A percentile compares a stretch with the other conserved stretches of the same genome.
These are phyloP conservation scores for Closterium sp. DNA, from an alignment of 139 green algal species.

Conservation along the genomic window DNA sequence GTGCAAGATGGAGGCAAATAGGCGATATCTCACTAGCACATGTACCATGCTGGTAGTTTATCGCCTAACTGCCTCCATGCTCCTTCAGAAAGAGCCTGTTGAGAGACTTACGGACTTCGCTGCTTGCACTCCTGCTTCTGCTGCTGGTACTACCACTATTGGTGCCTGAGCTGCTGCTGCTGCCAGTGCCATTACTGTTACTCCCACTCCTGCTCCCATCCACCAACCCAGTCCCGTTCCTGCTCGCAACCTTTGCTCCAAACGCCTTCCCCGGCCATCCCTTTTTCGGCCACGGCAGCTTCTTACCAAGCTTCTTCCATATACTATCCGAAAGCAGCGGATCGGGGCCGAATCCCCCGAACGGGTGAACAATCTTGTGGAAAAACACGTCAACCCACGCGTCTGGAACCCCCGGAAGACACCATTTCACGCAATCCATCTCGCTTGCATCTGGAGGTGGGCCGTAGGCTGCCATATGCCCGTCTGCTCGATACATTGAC, in stretches of 20 bases:
- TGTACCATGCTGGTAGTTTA: not conserved
- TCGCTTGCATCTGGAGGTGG: not conserved
- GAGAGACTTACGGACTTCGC: not conserved
- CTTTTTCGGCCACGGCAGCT: not conserved
- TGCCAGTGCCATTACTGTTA: not conserved
- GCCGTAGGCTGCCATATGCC: not conserved
- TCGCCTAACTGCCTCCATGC: not conserved
- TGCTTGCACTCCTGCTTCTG: not conserved
- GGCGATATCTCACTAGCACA: too few relatives aligned
- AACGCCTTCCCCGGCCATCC: not conserved
- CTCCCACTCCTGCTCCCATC: not conserved
- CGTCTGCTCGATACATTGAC: not conserved
- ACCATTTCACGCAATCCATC: not conserved
- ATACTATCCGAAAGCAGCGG: not conserved
- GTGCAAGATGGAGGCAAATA: too few relatives aligned
- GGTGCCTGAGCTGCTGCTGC: not conserved
- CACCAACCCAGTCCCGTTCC: not conserved
- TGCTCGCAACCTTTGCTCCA: not conserved
- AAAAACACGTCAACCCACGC: not conserved
- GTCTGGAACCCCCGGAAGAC: not conserved
- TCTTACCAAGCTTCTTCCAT: not conserved
- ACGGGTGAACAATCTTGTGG: not conserved
- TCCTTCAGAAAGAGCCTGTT: not conserved
- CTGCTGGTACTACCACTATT: not conserved
- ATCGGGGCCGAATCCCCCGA: not conserved